Base-by-base conservation (phyloP, 139 green algal genomes). In the Picochlorum sp. region DNA sequence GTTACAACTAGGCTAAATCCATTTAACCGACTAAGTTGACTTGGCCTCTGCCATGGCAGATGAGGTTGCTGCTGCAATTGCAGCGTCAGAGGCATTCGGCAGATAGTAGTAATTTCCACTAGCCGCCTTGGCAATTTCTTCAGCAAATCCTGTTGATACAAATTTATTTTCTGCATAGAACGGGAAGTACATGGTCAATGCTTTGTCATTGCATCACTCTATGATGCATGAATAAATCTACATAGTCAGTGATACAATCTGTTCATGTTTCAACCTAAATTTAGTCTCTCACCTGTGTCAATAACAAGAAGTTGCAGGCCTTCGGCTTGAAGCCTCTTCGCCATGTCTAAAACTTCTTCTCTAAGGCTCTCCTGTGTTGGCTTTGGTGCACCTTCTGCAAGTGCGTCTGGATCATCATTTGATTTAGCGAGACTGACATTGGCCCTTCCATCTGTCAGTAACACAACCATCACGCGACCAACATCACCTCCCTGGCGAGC, bases 71-170 rank as follows among this genome's bases (percentile, higher is more conserved):
- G 74, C 71, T 16, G 88, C 90, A 41, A 98, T 95, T 47, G 86
- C 85, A 8, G 71, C 69, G 33, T 98, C 91, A 5, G 56, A 81
- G 7, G 90, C 91, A 55, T 97, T 95, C 13, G 91, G 91, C 56
- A 98, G 76, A 76, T 97, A 97, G 77, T 98, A 97, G 49, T 75
- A 71, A 44, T 80, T 75, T 45, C 81, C 82, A 14, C 56, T n/a
- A 1, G 70, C 73, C 28, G 78, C 76, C 63, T 90, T 89, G 31
- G 93, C 78, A 59, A 99, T 96, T 68, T 99, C 89, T 75, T 98
- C 86, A 5, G 93, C 89, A 78, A 98, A 98, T 20, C 93, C 89
- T 10, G 93, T 98, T n/a, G 81, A 94, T 33, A 99, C 93, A 79
- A 99, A 99, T 78, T 96, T 96, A 55, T 76, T 76, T 59, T 75